Evolutionary conservation across 345 rosid species (phyloP), one percentile per base, ranked within the genome.

Genomic region (Angophora floribunda): DNA sequence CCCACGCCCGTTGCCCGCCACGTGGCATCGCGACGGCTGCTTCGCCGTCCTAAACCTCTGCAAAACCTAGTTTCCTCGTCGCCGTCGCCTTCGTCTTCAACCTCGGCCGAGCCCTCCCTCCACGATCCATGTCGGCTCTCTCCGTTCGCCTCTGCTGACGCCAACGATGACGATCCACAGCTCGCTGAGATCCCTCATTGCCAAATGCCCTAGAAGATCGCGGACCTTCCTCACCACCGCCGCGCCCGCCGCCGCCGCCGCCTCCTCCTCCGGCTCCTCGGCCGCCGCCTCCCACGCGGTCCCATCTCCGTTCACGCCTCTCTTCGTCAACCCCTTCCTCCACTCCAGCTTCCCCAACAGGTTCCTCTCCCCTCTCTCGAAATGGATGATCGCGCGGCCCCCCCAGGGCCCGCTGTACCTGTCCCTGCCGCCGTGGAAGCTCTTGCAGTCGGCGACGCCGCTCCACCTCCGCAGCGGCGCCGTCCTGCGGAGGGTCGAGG

Each of bases 391-490:
- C 84, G 49, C 49, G 84, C 84, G 21, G 55, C 97, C 96, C 17
- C 91, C 94, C 51, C 95, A 88, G 51, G 98, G 97, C 63, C 98
- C 99, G 82, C 98, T 95, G 24, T 96, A 95, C 88, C 95, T 97
- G 41, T 92, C 96, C 53, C 91, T 91, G 53, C 96, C 98, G 26
- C 99, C 99, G 21, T 96, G 99, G 99, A 97, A 96, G 91, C 97
- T 97, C 80, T 94, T 90, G 44, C 99, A 95, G 84, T 95, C 98
- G 44, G 93, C 99, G 13, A 95, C 96, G 21, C 99, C 98, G 24
- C 93, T 96, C 86, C 51, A 92, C 86, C 88, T 92, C 61, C 94
- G 93, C 21, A 94, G 94, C 67, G 96, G 92, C 63, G 90, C 80
- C 78, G 93, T 93, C 82, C 91, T 94, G 87, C 89, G 92, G 88